phyloP scores from a whole-genome alignment of 23 red algal species.

The Gracilaria vermiculophylla region DNA sequence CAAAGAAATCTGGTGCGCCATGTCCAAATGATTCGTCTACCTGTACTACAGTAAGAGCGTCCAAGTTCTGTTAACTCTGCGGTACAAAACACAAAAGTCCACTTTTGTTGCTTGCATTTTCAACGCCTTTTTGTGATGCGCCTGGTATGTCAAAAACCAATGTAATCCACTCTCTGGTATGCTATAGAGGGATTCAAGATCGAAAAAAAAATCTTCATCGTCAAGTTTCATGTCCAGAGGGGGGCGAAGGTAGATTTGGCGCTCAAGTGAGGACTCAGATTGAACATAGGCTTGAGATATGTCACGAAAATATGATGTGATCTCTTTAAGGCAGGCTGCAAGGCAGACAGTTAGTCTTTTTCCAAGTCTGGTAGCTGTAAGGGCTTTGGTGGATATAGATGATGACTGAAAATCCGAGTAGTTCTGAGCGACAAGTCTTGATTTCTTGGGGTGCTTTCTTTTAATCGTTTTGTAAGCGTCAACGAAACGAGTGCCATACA shows the following conservation, averaged over 20 bases:
- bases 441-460: neutral
- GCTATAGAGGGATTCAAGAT: constrained; percentile 16
- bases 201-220: neutral
- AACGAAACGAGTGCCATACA: constrained; percentile 10
- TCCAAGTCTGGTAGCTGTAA: constrained; percentile 9
- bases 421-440: constrained; percentile 46
- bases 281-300: constrained; percentile 44
- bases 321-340: neutral
- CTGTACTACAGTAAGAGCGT: neutral
- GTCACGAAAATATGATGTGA: neutral
- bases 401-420: neutral
- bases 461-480: neutral
- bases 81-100: constrained; percentile 9
- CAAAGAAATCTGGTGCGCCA: too few species aligned
- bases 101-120: constrained; percentile 5
- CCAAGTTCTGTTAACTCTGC: neutral
- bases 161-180: constrained; percentile 6
- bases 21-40: constrained; percentile 17
- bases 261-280: constrained; percentile 3
- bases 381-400: constrained; percentile 18
- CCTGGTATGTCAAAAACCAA: constrained; percentile 28
- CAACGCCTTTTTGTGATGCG: neutral
- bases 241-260: neutral
- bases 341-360: constrained; percentile 7
- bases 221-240: neutral